These are phyloP conservation scores for Thalassiosira delicatula DNA, from an alignment of 352 stramenopile genomes.

Conservation along the genomic window DNA sequence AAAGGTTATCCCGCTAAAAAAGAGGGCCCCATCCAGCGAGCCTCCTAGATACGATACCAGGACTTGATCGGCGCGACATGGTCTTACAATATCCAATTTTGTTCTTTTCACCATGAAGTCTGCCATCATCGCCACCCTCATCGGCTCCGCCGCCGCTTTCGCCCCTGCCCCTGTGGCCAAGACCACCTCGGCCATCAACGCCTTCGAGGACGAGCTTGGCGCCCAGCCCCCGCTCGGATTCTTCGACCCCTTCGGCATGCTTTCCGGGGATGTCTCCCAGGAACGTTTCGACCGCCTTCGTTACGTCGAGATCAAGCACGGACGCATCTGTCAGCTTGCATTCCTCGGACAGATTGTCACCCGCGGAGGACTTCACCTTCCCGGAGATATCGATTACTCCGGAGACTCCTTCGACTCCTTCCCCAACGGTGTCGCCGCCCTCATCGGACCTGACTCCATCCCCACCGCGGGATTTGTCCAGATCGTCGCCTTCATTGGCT, in stretches of 20 bases:
- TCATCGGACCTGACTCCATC: constrained; percentile 1
- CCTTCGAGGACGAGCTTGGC: constrained; percentile 9
- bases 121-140: neutral
- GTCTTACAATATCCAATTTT: no score
- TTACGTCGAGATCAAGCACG: constrained; percentile 15
- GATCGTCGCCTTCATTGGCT: neutral
- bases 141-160: constrained; percentile 12
- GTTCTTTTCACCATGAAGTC: constrained; percentile 1
- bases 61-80: no score
- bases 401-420: constrained; percentile 15
- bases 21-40: no score
- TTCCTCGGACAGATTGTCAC: constrained; percentile 4
- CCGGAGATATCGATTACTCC: constrained; percentile 1
- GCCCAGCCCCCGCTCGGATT: constrained; percentile 4
- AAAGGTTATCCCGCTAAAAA: no score
- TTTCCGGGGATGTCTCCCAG: neutral
- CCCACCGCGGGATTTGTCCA: neutral
- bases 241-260: constrained; percentile 3
- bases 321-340: constrained; percentile 5
- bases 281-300: constrained; percentile 10
- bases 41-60: no score
- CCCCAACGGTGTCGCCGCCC: constrained; percentile 1
- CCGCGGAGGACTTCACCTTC: neutral
- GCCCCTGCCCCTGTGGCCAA: constrained; percentile 1
- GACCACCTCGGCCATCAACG: constrained; percentile 4